Percentiles rank a stretch among this genome's conserved stretches.
Evolutionary conservation across 2,329 filamentous ascomycete species (phyloP).

Genomic region (Fusarium floridanum): DNA sequence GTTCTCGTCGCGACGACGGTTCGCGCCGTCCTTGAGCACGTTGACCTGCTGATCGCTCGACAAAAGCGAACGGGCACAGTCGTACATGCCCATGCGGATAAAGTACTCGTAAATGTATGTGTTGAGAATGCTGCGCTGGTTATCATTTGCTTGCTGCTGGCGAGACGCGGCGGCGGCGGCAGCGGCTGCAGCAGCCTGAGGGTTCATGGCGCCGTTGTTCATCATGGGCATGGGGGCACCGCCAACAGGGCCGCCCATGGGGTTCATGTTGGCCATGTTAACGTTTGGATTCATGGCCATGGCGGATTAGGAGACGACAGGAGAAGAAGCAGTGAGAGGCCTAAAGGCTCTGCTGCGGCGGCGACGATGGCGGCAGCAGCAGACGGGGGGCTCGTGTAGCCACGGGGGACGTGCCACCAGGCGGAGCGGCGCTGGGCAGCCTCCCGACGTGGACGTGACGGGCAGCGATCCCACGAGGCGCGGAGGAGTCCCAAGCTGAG

Average conservation of each 20-base stretch:
- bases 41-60: conserved; percentile 76
- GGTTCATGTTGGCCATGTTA: conserved; percentile 77
- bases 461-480: conserved; percentile 45
- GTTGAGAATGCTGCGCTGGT: conserved; percentile 74
- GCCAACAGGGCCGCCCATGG: conserved; percentile 76
- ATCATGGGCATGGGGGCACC: conserved; percentile 73
- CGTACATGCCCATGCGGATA: conserved; percentile 84
- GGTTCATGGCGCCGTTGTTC: conserved; percentile 66
- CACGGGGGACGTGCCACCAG: conserved; percentile 51
- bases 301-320: conserved; percentile 37
- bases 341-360: conserved; percentile 44
- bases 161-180: conserved; percentile 48
- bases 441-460: conserved; percentile 51
- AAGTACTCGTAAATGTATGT: conserved; percentile 96
- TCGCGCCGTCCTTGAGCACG: conserved; percentile 76
- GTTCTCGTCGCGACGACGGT: conserved; percentile 75
- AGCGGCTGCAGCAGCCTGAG: conserved; percentile 50
- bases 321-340: conserved; percentile 33
- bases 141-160: conserved; percentile 60
- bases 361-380: conserved; percentile 31
- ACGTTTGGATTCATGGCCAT: conserved; percentile 70
- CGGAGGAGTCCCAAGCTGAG: conserved; percentile 27
- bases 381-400: conserved; percentile 48
- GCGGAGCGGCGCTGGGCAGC: conserved; percentile 50
- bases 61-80: conserved; percentile 82